These are phyloP conservation scores for Scedosporium dehoogii DNA, from an alignment of 2,329 filamentous ascomycete genomes.

Conservation along the genomic window DNA sequence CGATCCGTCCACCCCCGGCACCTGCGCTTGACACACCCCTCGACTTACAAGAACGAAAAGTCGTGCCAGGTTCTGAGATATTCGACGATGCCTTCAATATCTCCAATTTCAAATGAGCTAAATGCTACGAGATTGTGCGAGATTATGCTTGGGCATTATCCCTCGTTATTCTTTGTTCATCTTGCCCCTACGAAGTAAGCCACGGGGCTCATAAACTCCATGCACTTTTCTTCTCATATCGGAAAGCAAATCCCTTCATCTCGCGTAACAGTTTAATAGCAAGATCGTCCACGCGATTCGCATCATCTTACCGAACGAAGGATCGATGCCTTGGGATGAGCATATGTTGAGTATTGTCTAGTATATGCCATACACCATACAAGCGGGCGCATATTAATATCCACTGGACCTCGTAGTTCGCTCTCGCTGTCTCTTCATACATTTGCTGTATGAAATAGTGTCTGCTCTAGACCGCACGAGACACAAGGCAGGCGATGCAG, in stretches of 20 bases:
- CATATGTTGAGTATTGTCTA: neutral
- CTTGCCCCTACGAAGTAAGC: neutral
- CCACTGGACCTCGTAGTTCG: neutral
- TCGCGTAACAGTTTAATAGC: slow-evolving; percentile 1
- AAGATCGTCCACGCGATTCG: neutral
- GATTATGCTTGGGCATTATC: neutral
- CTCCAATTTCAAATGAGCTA: neutral
- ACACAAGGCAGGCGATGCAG: neutral
- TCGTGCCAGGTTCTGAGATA: neutral
- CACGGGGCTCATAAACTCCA: neutral
- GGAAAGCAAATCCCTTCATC: neutral
- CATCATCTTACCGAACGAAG: neutral
- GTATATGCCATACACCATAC: neutral
- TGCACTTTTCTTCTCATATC: no score
- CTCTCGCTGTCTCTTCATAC: neutral
- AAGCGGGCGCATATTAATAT: neutral
- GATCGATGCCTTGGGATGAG: no score
- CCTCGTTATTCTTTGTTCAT: neutral
- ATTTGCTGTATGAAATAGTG: neutral
- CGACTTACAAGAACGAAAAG: neutral
- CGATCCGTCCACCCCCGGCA: neutral
- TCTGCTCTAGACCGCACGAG: neutral
- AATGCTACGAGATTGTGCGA: neutral
- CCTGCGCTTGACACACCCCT: neutral
- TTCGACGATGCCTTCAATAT: neutral